Percentiles rank a stretch among this genome's conserved stretches.
phyloP scores from a whole-genome alignment of 768 basidiomycete genomes.

The Hydnum rufescens region DNA sequence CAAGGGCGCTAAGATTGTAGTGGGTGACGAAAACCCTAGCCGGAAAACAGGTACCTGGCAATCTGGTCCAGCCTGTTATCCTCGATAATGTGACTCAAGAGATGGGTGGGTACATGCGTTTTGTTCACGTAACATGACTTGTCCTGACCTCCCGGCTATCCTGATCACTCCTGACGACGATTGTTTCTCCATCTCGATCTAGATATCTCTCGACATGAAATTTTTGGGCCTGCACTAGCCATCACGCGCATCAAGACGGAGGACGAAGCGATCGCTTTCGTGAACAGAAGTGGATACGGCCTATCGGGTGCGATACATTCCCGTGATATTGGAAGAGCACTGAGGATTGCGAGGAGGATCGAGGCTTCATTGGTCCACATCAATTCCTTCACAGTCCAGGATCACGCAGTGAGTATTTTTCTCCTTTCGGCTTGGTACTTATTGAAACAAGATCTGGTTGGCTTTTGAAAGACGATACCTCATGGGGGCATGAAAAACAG shows the following conservation, averaged over 20 bases:
- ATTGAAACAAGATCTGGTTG: slow-evolving; percentile 18
- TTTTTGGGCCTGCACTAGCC: background rate
- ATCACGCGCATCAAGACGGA: slow-evolving; percentile 11
- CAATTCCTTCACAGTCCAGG: slow-evolving; percentile 1
- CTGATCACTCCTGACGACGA: background rate
- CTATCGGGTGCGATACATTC: slow-evolving; percentile 18
- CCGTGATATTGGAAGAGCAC: slow-evolving; percentile 11
- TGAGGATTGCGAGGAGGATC: slow-evolving; percentile 15
- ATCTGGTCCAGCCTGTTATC: background rate
- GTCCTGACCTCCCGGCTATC: too few relatives aligned
- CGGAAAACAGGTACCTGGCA: background rate
- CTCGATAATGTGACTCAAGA: background rate
- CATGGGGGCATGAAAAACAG: slow-evolving; percentile 17
- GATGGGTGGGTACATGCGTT: slow-evolving; percentile 18
- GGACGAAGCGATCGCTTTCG: slow-evolving; percentile 16
- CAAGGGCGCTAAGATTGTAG: slow-evolving; percentile 6
- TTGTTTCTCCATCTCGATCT: background rate
- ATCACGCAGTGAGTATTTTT: background rate
- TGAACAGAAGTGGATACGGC: slow-evolving; percentile 19
- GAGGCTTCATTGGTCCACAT: slow-evolving; percentile 15
- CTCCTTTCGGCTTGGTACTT: slow-evolving; percentile 8
- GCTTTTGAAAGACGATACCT: slow-evolving; percentile 13
- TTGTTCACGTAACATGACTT: slow-evolving; percentile 10
- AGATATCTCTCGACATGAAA: background rate
- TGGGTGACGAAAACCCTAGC: background rate